Evolutionary conservation across 1,139 yeast species (phyloP).

Genomic region (Pneumocystis carinii): DNA sequence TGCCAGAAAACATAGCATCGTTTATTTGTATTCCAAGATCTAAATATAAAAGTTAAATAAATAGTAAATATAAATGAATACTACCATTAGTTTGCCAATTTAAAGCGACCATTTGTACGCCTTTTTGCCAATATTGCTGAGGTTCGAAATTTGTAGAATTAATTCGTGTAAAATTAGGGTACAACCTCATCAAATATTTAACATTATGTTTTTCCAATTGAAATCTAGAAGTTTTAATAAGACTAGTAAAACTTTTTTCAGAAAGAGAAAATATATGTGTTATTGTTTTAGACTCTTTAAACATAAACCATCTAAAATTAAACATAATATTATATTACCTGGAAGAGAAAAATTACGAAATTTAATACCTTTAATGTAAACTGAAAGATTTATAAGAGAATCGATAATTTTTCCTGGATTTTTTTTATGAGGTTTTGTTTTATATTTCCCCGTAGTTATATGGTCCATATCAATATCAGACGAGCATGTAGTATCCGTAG

Average conservation of each 20-base stretch:
- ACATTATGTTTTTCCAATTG: conserved; percentile 61
- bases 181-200: conserved; percentile 60
- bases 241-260: conserved; percentile 49
- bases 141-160: conserved; percentile 75
- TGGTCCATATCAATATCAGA: not conserved
- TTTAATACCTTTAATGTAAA: conserved; percentile 58
- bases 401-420: conserved; percentile 26
- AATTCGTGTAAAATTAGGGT: conserved; percentile 68
- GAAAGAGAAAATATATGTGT: conserved; percentile 80
- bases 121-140: conserved; percentile 60
- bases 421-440: conserved; percentile 4
- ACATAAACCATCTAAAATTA: conserved; percentile 1
- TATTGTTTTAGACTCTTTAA: conserved; percentile 52
- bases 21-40: conserved; percentile 85
- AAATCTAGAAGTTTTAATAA: conserved; percentile 47
- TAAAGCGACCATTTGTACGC: conserved; percentile 89
- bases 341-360: conserved; percentile 75
- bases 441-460: conserved; percentile 24
- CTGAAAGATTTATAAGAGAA: conserved; percentile 46
- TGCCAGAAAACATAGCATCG: conserved; percentile 57
- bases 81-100: conserved; percentile 74
- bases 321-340: not conserved
- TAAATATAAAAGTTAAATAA: not conserved
- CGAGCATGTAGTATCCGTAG: conserved; percentile 36
- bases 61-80: not conserved